Conservation (phyloP, 1,284 basidiomycete genomes). For the Xerocomus amazonicus region DNA sequence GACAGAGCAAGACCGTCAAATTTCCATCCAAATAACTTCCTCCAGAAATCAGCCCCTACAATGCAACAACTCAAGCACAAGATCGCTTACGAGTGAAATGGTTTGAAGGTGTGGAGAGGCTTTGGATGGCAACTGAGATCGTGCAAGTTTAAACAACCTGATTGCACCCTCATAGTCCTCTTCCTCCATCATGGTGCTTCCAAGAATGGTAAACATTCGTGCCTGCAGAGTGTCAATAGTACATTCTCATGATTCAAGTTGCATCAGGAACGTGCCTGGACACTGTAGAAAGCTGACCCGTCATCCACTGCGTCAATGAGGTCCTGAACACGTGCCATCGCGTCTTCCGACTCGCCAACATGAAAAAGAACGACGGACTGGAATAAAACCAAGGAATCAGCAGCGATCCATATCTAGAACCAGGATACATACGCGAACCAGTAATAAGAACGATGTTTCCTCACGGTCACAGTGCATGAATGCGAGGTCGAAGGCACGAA, state of each 20-base stretch:
- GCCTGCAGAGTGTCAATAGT: conserved; percentile 2
- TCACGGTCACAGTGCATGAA: conserved; percentile 2
- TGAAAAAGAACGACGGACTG: conserved; percentile 4
- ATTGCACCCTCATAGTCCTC: conserved; percentile 3
- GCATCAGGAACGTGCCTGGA: neutral
- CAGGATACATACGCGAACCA: conserved; percentile 8
- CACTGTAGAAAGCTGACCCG: neutral
- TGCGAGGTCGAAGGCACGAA: conserved; percentile 6
- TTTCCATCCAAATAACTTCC: conserved; percentile 6
- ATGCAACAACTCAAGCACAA: neutral
- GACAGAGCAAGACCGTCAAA: conserved; percentile 2
- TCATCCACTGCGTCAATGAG: conserved; percentile 1
- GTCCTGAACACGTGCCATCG: conserved; percentile 1
- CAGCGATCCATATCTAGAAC: neutral
- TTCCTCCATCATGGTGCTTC: neutral
- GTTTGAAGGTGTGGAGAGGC: neutral
- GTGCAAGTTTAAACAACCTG: conserved; percentile 1
- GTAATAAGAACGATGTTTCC: conserved; percentile 7
- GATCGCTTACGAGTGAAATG: conserved; percentile 4
- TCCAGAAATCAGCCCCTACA: neutral
- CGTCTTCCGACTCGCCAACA: neutral
- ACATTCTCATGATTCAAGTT: neutral
- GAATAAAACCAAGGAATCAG: neutral
- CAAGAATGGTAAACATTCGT: conserved; percentile 1
- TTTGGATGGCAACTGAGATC: neutral